Conservation (phyloP, 2,329 filamentous ascomycete genomes). For the Fusarium sterilihyphosum region DNA sequence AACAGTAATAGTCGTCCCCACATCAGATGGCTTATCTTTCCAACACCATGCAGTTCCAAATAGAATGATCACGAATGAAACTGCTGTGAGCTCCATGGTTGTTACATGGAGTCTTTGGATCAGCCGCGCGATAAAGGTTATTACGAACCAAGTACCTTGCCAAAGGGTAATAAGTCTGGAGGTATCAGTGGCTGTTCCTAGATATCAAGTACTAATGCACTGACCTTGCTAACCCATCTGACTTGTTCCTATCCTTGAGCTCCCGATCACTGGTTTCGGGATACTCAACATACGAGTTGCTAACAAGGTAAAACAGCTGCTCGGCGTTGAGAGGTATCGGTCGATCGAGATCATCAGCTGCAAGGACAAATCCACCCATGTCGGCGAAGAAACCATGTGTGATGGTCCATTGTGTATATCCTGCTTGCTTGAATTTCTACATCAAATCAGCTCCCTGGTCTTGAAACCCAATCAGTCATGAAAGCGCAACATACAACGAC, state of each 20-base stretch:
- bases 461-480: rapidly evolving
- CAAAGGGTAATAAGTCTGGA: constrained; percentile 2
- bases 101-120: constrained; percentile 11
- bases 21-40: constrained; percentile 22
- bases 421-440: constrained; percentile 2
- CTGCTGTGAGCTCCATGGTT: constrained; percentile 17
- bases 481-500: background rate
- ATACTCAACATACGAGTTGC: background rate
- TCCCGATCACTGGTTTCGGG: background rate
- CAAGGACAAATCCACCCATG: constrained; percentile 20
- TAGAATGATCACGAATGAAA: constrained; percentile 9
- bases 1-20: background rate
- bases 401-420: constrained; percentile 3
- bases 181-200: background rate
- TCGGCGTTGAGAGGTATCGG: constrained; percentile 15
- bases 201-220: background rate
- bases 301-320: constrained; percentile 19
- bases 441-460: background rate
- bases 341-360: rapidly evolving
- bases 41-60: constrained; percentile 24
- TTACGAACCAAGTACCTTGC: constrained; percentile 17
- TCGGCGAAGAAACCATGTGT: constrained; percentile 24
- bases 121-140: background rate
- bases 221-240: constrained; percentile 12
- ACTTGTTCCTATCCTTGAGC: constrained; percentile 6